Evolutionary conservation across 306 rosid species (phyloP), one percentile per base, ranked within the genome.

Genomic region (Cucurbita pepo): DNA sequence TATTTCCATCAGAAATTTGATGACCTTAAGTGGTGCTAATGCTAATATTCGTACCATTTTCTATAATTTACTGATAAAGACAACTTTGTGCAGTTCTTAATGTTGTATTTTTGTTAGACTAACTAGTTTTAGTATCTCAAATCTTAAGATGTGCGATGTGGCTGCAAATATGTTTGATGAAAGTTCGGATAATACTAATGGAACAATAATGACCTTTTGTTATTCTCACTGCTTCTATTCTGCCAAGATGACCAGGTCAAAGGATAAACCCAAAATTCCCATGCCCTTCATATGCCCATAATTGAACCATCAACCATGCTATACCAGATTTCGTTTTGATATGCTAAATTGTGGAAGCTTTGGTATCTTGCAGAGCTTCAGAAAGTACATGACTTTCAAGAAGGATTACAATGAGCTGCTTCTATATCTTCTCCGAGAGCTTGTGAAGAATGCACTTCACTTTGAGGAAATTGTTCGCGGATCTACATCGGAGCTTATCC

Each of bases 371-470:
- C 91, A 94, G 99, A 91, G 95, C 81, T 94, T 94, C 83, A 77
- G 90, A 72, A 89, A 84, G 84, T 89, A 94, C 14, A 85, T 91
- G 88, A 91, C 99, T 82, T 91, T 82, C 83, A 94, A 91, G 92
- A 91, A 89, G 91, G 99, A 94, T 78, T 86, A 79, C 61, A 89
- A 94, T 57, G 90, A 86, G 44, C 77, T 89, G 76, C 90, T 94
- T 30, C 79, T 90, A 14, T 76, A 85, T 80, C 85, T 89, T 60
- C 99, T 94, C 58, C 90, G 88, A 0, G 90, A 83, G 81, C 99
- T 94, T 43, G 96, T 89, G 78, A 91, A 82, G 83, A 86, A 85
- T 81, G 97, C 97, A 14, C 72, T 91, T 79, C 86, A 86, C 69
- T 89, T 91, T 4, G 92, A 94, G 81, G 90, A 86, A 83, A 85